A percentile compares a stretch with the other conserved stretches of the same genome.
These are phyloP conservation scores for Durotheca rogersii DNA, from an alignment of 495 filamentous ascomycete genomes.

Conservation along the genomic window DNA sequence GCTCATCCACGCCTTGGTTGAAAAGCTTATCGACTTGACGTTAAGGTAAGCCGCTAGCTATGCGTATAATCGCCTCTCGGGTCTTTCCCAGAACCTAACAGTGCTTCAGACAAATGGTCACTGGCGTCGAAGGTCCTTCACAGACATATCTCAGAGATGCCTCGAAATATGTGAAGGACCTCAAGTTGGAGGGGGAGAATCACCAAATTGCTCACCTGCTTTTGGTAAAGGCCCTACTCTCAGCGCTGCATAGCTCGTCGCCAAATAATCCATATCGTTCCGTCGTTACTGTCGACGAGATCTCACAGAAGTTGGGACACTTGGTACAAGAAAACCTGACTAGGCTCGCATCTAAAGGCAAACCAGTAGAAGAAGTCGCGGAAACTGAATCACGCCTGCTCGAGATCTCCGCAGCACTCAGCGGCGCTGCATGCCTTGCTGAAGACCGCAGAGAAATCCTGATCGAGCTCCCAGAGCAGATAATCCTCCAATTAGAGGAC, in stretches of 20 bases:
- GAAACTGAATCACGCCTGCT: slow-evolving; percentile 9
- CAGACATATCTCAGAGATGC: slow-evolving; percentile 23
- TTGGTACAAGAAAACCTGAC: slow-evolving; percentile 16
- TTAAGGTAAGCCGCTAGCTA: slow-evolving; percentile 18
- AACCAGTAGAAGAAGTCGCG: not conserved
- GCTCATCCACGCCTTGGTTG: slow-evolving; percentile 12
- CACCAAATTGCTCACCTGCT: slow-evolving; percentile 20
- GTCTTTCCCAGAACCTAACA: slow-evolving; percentile 4
- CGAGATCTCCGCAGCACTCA: slow-evolving; percentile 16
- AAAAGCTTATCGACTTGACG: slow-evolving; percentile 30
- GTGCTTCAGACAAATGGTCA: slow-evolving; percentile 30
- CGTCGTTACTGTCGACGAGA: slow-evolving; percentile 10
- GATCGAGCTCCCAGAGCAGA: slow-evolving; percentile 18
- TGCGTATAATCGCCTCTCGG: not conserved
- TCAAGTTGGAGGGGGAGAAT: slow-evolving; percentile 2
- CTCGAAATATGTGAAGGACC: slow-evolving; percentile 19
- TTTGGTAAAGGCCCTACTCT: slow-evolving; percentile 23
- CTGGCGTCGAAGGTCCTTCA: slow-evolving; percentile 15
- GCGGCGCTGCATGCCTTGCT: slow-evolving; percentile 18
- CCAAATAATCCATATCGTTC: slow-evolving; percentile 7
- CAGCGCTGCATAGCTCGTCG: slow-evolving; percentile 14
- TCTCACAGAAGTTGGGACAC: slow-evolving; percentile 18
- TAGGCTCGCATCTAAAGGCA: slow-evolving; percentile 16
- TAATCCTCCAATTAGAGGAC: slow-evolving; percentile 29
- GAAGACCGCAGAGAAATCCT: slow-evolving; percentile 1